Conservation (phyloP, 2,329 filamentous ascomycete genomes). For the Alternaria rosae region DNA sequence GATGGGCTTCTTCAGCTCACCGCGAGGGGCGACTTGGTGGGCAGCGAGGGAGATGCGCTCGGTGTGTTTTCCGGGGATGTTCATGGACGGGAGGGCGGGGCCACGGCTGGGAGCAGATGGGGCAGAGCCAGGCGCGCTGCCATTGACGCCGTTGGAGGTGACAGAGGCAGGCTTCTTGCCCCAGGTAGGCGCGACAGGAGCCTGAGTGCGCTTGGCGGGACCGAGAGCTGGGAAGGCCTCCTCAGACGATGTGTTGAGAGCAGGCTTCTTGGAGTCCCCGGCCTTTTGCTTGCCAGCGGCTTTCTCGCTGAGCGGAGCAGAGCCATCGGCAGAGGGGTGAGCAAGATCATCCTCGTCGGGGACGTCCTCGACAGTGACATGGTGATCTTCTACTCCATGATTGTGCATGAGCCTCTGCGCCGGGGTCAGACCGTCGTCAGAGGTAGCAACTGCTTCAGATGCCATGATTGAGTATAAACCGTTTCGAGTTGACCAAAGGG, state of each 20-base stretch:
- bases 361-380: slow-evolving; percentile 79
- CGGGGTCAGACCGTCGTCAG: slow-evolving; percentile 49
- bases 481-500: slow-evolving; percentile 50
- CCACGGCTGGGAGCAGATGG: slow-evolving; percentile 47
- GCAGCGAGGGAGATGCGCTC: slow-evolving; percentile 78
- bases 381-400: slow-evolving; percentile 61
- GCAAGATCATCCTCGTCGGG: slow-evolving; percentile 78
- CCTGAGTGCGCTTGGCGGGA: slow-evolving; percentile 67
- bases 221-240: slow-evolving; percentile 95
- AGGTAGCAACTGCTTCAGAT: slow-evolving; percentile 46
- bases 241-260: slow-evolving; percentile 83
- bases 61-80: slow-evolving; percentile 81
- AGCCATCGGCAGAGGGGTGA: slow-evolving; percentile 57
- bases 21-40: slow-evolving; percentile 76
- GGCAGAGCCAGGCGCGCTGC: slow-evolving; percentile 60
- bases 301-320: slow-evolving; percentile 64
- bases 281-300: slow-evolving; percentile 73
- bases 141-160: slow-evolving; percentile 56
- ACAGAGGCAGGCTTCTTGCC: slow-evolving; percentile 68
- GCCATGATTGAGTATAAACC: slow-evolving; percentile 50
- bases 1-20: slow-evolving; percentile 83
- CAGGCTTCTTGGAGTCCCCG: slow-evolving; percentile 51
- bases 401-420: slow-evolving; percentile 70
- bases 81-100: slow-evolving; percentile 66
- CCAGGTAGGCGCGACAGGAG: slow-evolving; percentile 77